phyloP scores from a whole-genome alignment of 768 basidiomycete species.

The Suillus ampliporus region DNA sequence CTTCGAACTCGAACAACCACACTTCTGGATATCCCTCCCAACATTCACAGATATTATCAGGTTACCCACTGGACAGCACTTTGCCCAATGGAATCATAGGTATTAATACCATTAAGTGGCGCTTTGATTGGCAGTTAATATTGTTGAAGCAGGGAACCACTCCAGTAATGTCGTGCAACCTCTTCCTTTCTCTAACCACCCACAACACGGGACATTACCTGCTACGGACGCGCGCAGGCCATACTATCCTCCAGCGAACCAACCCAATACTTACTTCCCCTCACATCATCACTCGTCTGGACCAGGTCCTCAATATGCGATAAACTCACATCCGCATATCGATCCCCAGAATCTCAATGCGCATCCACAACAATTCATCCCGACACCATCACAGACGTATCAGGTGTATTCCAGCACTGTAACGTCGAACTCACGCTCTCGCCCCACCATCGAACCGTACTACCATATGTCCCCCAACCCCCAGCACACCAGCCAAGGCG shows the following conservation, averaged over 20 bases:
- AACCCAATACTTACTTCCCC: conserved; percentile 18
- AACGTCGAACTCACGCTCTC: conserved; percentile 31
- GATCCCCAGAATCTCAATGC: conserved; percentile 21
- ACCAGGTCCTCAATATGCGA: background rate
- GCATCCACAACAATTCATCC: conserved; percentile 46
- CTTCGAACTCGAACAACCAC: conserved; percentile 28
- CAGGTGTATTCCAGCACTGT: conserved; percentile 40
- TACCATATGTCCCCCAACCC: conserved; percentile 47
- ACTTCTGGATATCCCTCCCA: conserved; percentile 29
- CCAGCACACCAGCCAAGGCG: conserved; percentile 32
- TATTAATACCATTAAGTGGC: conserved; percentile 8
- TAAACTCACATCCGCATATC: conserved; percentile 18
- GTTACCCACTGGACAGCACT: conserved; percentile 32
- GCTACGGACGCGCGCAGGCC: conserved; percentile 27
- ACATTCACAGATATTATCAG: conserved; percentile 27
- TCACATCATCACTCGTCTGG: conserved; percentile 15
- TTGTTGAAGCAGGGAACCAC: conserved; percentile 30
- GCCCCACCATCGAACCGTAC: conserved; percentile 43
- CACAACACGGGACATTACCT: conserved; percentile 21
- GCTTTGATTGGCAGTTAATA: conserved; percentile 8
- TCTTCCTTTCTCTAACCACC: conserved; percentile 27
- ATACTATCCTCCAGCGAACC: conserved; percentile 18
- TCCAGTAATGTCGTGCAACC: conserved; percentile 19
- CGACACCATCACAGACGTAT: conserved; percentile 53
- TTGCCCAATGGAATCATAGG: conserved; percentile 32